Base-by-base conservation (phyloP, 257 asterid species). In the Fraxinus cuspidata region DNA sequence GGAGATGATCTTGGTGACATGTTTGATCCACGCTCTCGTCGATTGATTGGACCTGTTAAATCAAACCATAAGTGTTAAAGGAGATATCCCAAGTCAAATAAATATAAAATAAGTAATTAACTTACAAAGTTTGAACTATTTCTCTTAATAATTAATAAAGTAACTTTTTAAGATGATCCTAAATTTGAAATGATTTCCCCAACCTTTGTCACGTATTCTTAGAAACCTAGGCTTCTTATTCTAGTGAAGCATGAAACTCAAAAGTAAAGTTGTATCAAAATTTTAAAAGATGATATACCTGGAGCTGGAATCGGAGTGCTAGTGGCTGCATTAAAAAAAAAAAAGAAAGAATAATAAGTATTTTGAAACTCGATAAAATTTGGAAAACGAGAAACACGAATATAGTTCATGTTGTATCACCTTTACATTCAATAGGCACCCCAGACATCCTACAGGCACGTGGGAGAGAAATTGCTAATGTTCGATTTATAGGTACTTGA, bases 401-500 rank as follows among this genome's bases (percentile, higher is more conserved):
- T 38, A 42, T 28, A 73, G 25, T 28, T 8, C 40, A 6, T 37
- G 19, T 6, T 2, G 3, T 12, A 5, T 15, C 56, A 90, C 98
- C 94, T 89, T 83, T 88, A 87, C 98, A 93, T 40, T 90, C 90
- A 38, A 93, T 44, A 2, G 96, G 89, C 12, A 92, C 94, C 0
- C 91, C 89, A 4, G 93, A 85, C 87, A 83, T 87, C 73, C 75
- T 84, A 71, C 98, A 93, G 6, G 98, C 90, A 0, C 87, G 88
- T 0, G 98, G 98, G 28, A 93, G 93, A 6, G 93, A 90, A 64
- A 91, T 84, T 0, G 94, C 94, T 0, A 87, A 74, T 0, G 78
- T 71, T 1, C 85, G 86, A 10, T 90, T 93, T 25, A 91, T 53
- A 0, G 98, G 98, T 6, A 86, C 83, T 73, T 86, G 81, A 65